A percentile compares a stretch with the other conserved stretches of the same genome.
Conservation (phyloP, 495 filamentous ascomycete species). For the Elasticomyces elasticus region DNA sequence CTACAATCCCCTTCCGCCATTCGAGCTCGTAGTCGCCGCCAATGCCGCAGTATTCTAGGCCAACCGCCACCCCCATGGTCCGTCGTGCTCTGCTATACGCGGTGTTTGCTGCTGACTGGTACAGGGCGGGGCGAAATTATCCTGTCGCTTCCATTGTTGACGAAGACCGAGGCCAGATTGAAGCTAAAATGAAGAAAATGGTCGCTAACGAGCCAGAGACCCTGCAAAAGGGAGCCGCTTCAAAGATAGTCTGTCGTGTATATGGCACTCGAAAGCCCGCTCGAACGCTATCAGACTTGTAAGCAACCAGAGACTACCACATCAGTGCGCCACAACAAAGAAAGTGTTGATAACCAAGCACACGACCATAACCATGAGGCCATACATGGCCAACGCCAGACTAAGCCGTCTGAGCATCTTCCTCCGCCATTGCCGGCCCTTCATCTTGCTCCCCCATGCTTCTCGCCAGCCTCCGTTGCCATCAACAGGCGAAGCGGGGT, state of each 20-base stretch:
- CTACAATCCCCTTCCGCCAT: neutral
- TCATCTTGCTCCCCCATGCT: conserved; percentile 24
- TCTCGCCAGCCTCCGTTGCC: conserved; percentile 11
- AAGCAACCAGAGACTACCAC: no score
- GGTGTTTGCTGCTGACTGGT: no score
- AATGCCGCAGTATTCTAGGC: neutral
- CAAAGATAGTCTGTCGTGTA: no score
- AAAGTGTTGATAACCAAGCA: conserved; percentile 79
- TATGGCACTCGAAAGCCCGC: no score
- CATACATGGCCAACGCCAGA: conserved; percentile 71
- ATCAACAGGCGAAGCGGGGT: neutral
- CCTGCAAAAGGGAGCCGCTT: no score
- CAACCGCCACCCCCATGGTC: no score
- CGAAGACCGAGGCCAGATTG: no score
- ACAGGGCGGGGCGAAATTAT: no score
- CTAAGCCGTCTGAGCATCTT: conserved; percentile 60
- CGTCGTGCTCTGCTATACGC: no score
- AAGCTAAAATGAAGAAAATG: no score
- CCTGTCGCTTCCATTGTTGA: no score
- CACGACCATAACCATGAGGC: conserved; percentile 75
- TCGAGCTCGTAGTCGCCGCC: neutral
- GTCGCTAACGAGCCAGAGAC: no score
- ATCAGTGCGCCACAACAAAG: conserved; percentile 49
- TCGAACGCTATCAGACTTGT: neutral
- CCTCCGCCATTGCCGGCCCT: conserved; percentile 41